Evolutionary conservation across 2,329 filamentous ascomycete genomes (phyloP), one percentile per base, ranked within the genome.

Genomic region (Nectriaceae sp.): DNA sequence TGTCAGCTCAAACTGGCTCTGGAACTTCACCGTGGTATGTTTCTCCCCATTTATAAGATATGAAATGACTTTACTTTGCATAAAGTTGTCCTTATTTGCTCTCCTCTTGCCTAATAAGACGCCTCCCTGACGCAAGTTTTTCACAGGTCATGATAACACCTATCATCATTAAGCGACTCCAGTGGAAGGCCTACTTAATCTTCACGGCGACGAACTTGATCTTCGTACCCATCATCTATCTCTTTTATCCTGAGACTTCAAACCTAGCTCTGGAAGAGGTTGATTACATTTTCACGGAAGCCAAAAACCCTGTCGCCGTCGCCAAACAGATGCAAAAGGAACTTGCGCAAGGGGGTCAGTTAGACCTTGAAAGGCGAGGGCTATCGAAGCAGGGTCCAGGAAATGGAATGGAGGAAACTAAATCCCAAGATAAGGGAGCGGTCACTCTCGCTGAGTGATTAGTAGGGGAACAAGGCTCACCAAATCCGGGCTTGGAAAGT

Each of bases 191-290:
- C 0, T 80, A 80, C 52, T 63, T 80, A 3, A 78, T 79, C 54
- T 81, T 79, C 62, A 76, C 75, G 66, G 66, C 63, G 20, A 67
- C 75, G 10, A 78, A 79, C 54, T 67, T 77, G 19, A 54, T 59
- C 11, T 75, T 75, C 40, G 61, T 75, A 1, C 73, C 73, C 0
- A 57, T 74, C 4, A 61, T 74, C 2, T 76, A 73, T 57, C 69
- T 73, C 46, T 71, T 75, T 56, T 80, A 77, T 41, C 79, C 80
- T 0, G 80, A 83, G 57, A 83, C 79, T 0, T 69, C 66, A 20
- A 74, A 75, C 35, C 62, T 78, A 8, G 68, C 64, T 2, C 67
- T 81, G 0, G 78, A 81, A 54, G 75, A 81, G 50, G 77, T 81
- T 26, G 77, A 80, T 54, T 65, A 70, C 20, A 53, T 55, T 6